A percentile compares a stretch with the other conserved stretches of the same genome.
phyloP scores from a whole-genome alignment of 2,329 filamentous ascomycete genomes.

The Penicillium glabrum region DNA sequence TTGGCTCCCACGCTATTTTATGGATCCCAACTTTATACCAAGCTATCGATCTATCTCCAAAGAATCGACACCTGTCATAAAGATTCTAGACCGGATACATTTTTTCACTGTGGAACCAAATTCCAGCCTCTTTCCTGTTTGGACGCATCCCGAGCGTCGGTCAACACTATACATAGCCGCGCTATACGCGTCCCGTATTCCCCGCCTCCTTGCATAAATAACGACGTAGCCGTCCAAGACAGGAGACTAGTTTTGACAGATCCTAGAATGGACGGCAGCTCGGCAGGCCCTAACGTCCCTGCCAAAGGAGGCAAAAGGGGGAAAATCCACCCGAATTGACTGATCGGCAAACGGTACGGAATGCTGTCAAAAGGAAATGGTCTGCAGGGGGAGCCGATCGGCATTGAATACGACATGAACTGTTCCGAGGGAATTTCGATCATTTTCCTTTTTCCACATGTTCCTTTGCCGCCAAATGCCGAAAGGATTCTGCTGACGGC shows the following conservation, averaged over 20 bases:
- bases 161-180: constrained; percentile 14
- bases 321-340: background rate
- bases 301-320: constrained; percentile 4
- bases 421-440: background rate
- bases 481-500: background rate
- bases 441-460: background rate
- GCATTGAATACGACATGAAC: constrained; percentile 2
- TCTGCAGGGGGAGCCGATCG: constrained; percentile 11
- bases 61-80: background rate
- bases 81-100: background rate
- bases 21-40: background rate
- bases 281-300: background rate
- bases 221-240: constrained; percentile 9
- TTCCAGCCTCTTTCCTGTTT: background rate
- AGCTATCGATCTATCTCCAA: background rate
- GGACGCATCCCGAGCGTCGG: background rate
- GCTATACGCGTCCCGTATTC: constrained; percentile 17
- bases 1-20: background rate
- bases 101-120: background rate
- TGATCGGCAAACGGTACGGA: constrained; percentile 14
- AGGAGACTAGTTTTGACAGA: constrained; percentile 14
- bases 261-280: constrained; percentile 1
- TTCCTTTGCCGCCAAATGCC: background rate
- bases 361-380: constrained; percentile 15
- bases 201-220: constrained; percentile 13